Evolutionary conservation across 2,329 filamentous ascomycete species (phyloP).

Genomic region (Laburnicola sp.): DNA sequence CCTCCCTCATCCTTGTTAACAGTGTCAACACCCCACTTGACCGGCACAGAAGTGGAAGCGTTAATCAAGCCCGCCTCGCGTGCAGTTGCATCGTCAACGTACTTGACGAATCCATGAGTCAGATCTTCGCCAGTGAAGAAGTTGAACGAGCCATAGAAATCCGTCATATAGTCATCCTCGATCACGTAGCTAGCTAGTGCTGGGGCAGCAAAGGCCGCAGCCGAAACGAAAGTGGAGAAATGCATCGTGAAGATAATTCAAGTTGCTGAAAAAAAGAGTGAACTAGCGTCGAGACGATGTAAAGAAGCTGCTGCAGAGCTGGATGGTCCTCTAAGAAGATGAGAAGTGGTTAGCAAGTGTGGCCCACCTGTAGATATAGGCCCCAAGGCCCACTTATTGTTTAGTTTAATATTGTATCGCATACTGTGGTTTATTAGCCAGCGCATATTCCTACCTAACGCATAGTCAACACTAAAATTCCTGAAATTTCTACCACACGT

Average conservation of each 20-base stretch:
- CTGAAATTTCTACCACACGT: too few relatives aligned
- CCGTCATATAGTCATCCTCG: slow-evolving; percentile 46
- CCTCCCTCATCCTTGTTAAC: slow-evolving; percentile 43
- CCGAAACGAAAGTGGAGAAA: slow-evolving; percentile 41
- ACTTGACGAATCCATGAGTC: slow-evolving; percentile 50
- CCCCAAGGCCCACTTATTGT: slow-evolving; percentile 5
- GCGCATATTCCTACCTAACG: too few relatives aligned
- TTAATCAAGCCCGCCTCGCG: slow-evolving; percentile 48
- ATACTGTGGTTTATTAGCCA: slow-evolving; percentile 16
- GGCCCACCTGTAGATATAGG: slow-evolving; percentile 30
- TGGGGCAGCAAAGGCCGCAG: slow-evolving; percentile 37
- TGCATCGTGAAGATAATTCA: slow-evolving; percentile 39
- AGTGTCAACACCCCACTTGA: slow-evolving; percentile 54
- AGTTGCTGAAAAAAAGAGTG: slow-evolving; percentile 34
- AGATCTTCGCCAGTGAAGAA: slow-evolving; percentile 51
- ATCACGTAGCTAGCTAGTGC: slow-evolving; percentile 48
- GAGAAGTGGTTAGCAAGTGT: neutral
- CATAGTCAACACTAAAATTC: too few relatives aligned
- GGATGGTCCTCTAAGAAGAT: slow-evolving; percentile 14
- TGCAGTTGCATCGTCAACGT: slow-evolving; percentile 46
- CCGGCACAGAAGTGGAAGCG: slow-evolving; percentile 33
- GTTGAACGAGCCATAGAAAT: slow-evolving; percentile 52
- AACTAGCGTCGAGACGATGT: slow-evolving; percentile 39
- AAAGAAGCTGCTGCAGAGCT: slow-evolving; percentile 4
- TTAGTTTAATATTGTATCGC: slow-evolving; percentile 2